Conservation (phyloP, 2,329 filamentous ascomycete genomes). For the Reticulascus tulasneorum region DNA sequence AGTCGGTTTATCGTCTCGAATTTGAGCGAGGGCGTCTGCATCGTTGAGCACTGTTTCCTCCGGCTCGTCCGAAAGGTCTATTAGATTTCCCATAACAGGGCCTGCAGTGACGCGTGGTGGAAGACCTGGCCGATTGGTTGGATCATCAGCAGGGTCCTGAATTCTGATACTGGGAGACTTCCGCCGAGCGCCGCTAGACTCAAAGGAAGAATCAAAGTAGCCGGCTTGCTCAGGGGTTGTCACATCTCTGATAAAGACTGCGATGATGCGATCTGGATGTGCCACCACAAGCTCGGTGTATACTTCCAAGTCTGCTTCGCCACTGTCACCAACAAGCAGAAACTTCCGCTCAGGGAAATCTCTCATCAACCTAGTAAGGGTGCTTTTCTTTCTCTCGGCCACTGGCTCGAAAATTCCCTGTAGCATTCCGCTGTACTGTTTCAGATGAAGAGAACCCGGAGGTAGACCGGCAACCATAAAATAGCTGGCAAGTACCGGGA, state of each 20-base stretch:
- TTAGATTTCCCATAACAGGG: slow-evolving; percentile 52
- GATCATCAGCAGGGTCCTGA: slow-evolving; percentile 16
- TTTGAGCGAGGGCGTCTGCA: slow-evolving; percentile 25
- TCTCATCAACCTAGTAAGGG: slow-evolving; percentile 75
- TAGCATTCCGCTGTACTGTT: slow-evolving; percentile 94
- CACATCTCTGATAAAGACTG: slow-evolving; percentile 91
- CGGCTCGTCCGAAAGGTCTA: slow-evolving; percentile 56
- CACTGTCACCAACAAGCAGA: slow-evolving; percentile 89
- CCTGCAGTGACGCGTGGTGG: slow-evolving; percentile 29
- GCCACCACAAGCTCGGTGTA: slow-evolving; percentile 90
- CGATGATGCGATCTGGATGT: slow-evolving; percentile 78
- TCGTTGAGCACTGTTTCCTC: slow-evolving; percentile 31
- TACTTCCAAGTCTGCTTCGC: slow-evolving; percentile 93
- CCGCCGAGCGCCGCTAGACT: slow-evolving; percentile 19
- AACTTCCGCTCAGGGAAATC: slow-evolving; percentile 92
- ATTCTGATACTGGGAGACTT: slow-evolving; percentile 19
- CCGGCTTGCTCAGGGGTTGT: slow-evolving; percentile 70
- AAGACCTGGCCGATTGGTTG: slow-evolving; percentile 22
- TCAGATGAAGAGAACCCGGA: slow-evolving; percentile 86
- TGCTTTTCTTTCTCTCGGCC: slow-evolving; percentile 87
- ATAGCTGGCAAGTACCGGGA: slow-evolving; percentile 80
- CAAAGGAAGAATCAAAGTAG: slow-evolving; percentile 69
- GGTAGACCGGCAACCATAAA: slow-evolving; percentile 79
- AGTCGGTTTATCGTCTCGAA: slow-evolving; percentile 18
- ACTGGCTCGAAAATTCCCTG: slow-evolving; percentile 98